These are phyloP conservation scores for Amaranthus cruentus DNA, from an alignment of 148 eudicot genomes.

Conservation along the genomic window DNA sequence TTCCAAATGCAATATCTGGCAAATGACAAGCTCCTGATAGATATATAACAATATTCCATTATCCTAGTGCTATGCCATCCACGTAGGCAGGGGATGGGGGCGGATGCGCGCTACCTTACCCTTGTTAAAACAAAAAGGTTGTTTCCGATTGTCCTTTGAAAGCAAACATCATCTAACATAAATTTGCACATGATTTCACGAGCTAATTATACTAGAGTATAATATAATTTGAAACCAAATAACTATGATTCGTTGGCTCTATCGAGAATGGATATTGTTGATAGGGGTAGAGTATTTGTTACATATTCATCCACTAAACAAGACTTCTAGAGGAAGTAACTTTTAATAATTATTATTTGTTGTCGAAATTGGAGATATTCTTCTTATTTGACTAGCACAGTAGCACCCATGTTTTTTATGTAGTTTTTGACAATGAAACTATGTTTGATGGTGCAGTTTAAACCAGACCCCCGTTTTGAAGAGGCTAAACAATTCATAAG, in stretches of 20 bases:
- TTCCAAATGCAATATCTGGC: background rate
- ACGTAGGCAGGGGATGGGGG: too few relatives aligned
- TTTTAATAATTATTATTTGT: background rate
- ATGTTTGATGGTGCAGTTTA: slow-evolving; percentile 51
- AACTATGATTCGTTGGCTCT: too few relatives aligned
- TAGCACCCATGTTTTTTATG: background rate
- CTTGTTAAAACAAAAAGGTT: too few relatives aligned
- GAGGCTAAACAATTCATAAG: slow-evolving; percentile 85
- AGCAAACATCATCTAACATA: too few relatives aligned
- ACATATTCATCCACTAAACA: background rate
- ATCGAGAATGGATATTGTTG: background rate
- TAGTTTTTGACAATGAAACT: background rate
- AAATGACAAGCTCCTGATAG: too few relatives aligned
- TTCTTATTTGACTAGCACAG: background rate
- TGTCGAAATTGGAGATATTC: background rate
- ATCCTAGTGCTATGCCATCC: too few relatives aligned
- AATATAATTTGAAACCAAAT: too few relatives aligned
- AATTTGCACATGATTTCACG: too few relatives aligned
- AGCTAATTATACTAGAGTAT: too few relatives aligned
- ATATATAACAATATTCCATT: too few relatives aligned
- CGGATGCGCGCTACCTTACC: too few relatives aligned
- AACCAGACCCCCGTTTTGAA: slow-evolving; percentile 91
- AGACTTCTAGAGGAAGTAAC: background rate
- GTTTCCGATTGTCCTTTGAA: too few relatives aligned
- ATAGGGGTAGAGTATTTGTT: background rate